These are phyloP conservation scores for Sclerotiophoma versabilis DNA, from an alignment of 2,329 filamentous ascomycete species.

Conservation along the genomic window DNA sequence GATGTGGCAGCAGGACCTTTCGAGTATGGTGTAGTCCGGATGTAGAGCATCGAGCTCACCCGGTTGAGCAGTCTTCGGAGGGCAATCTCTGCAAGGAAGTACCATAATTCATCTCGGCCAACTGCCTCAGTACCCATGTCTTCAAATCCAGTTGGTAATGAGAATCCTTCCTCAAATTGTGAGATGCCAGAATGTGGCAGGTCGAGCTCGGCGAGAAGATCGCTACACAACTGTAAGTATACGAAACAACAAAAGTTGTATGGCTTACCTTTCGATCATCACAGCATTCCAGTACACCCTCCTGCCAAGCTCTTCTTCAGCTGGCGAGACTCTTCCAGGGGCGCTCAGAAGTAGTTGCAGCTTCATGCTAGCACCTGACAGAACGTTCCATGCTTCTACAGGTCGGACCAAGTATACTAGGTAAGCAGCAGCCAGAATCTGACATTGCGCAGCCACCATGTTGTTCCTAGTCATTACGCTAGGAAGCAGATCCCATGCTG, in stretches of 20 bases:
- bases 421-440: slow-evolving; percentile 81
- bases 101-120: slow-evolving; percentile 82
- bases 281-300: slow-evolving; percentile 86
- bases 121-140: slow-evolving; percentile 69
- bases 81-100: slow-evolving; percentile 84
- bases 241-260: too few species aligned
- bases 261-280: slow-evolving; percentile 69
- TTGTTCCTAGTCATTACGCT: slow-evolving; percentile 82
- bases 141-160: slow-evolving; percentile 79
- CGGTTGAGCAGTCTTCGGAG: slow-evolving; percentile 78
- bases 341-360: slow-evolving; percentile 79
- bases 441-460: slow-evolving; percentile 79
- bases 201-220: slow-evolving; percentile 79
- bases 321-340: slow-evolving; percentile 72
- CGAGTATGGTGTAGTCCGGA: slow-evolving; percentile 61
- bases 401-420: slow-evolving; percentile 83
- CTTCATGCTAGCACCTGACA: slow-evolving; percentile 82
- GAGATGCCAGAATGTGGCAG: slow-evolving; percentile 84
- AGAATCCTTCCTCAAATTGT: slow-evolving; percentile 81
- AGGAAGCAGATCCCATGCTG: slow-evolving; percentile 79
- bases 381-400: slow-evolving; percentile 80
- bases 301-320: slow-evolving; percentile 75
- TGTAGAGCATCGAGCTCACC: slow-evolving; percentile 81
- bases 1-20: slow-evolving; percentile 62
- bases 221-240: slow-evolving; percentile 46